Evolutionary conservation across 495 filamentous ascomycete species (phyloP), one percentile per base, ranked within the genome.

Genomic region (Hamigera avellanea): DNA sequence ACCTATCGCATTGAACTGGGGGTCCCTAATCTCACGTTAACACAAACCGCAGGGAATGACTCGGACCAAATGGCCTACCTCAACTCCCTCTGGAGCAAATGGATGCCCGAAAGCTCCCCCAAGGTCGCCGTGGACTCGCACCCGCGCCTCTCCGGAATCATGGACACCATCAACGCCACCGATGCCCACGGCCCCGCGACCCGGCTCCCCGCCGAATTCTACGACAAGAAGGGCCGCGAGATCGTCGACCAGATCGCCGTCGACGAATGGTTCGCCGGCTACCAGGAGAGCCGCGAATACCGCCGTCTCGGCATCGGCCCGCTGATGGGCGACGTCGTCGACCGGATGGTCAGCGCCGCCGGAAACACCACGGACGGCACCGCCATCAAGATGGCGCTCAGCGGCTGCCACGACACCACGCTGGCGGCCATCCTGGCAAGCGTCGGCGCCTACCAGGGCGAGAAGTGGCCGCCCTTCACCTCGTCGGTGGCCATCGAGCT

Each of bases 191-290:
- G 86, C 0, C 73, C 80, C 0, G 68, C 69, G 10, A 94, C 86
- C 0, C 68, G 66, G 30, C 68, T 98, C 6, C 91, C 91, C 0
- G 56, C 61, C 10, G 83, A 87, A 34, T 98, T 98, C 57, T 96
- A 98, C 55, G 86, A 95, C 47, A 49, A 66, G 19, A 82, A 79
- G 53, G 80, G 62, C 2, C 57, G 72, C 4, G 67, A 62, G 2
- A 78, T 86, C 32, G 72, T 95, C 36, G 81, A 95, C 35, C 69
- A 70, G 18, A 83, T 95, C 32, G 74, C 69, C 28, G 78, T 84
- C 1, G 91, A 98, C 44, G 93, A 98, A 61, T 96, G 91, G 91
- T 96, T 81, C 51, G 60, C 76, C 6, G 91, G 89, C 3, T 98
- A 87, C 53, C 68, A 67, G 26, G 86, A 95, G 59, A 86, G 75